Conservation (phyloP, 768 basidiomycete species). For the Plicaturopsis crispa region DNA sequence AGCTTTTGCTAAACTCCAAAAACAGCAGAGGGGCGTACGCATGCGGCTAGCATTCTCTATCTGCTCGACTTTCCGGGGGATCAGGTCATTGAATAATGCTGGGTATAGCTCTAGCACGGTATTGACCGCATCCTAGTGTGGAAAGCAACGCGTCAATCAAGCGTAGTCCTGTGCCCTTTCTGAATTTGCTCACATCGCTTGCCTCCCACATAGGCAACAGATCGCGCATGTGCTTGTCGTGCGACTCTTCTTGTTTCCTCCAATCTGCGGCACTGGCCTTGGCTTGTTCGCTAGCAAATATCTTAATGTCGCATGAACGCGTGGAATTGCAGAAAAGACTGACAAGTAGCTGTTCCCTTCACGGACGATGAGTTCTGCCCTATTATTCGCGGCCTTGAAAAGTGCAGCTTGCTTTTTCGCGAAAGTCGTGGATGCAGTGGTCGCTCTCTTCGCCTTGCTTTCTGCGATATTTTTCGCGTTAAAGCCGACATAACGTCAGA, state of each 20-base stretch:
- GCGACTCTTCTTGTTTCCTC: not conserved
- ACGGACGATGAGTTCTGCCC: constrained; percentile 9
- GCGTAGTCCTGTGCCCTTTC: not conserved
- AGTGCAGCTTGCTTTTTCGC: constrained; percentile 15
- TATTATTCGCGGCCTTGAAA: constrained; percentile 13
- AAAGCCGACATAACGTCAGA: no score
- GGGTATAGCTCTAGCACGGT: constrained; percentile 13
- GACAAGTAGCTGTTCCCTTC: constrained; percentile 15
- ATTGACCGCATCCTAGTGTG: constrained; percentile 11
- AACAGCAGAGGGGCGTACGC: constrained; percentile 18
- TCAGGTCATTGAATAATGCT: constrained; percentile 23
- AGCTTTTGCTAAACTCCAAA: not conserved
- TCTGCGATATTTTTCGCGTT: constrained; percentile 8
- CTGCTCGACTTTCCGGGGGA: constrained; percentile 19
- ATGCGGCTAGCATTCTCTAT: constrained; percentile 23
- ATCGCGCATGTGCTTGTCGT: not conserved
- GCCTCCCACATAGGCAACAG: constrained; percentile 6
- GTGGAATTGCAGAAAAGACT: not conserved
- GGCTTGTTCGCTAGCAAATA: not conserved
- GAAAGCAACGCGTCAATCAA: not conserved
- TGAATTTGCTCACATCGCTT: not conserved
- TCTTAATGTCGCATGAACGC: not conserved
- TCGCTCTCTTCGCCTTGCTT: constrained; percentile 15
- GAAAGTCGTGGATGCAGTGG: constrained; percentile 13
- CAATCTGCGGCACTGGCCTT: no score